Base-by-base conservation (phyloP, 495 filamentous ascomycete genomes). In the Hypoxylon rickii region DNA sequence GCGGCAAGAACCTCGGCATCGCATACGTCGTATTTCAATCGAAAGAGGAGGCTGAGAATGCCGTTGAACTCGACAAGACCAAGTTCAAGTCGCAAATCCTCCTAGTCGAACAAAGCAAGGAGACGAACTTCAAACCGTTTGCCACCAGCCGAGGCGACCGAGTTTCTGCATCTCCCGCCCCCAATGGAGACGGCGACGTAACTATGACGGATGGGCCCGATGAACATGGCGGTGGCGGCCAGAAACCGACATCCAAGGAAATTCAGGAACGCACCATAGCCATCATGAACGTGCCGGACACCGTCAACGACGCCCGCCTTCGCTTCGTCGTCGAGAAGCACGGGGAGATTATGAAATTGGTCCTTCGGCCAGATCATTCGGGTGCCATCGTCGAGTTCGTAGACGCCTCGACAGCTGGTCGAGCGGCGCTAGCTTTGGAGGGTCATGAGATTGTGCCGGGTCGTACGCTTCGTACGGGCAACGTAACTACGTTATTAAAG, bases 301-400 rank as follows among this genome's bases (percentile, higher is more conserved):
- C 86, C 10, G 77, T 89, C 59, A 90, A 88, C 63, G 85, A 88
- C 49, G 76, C 79, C 12, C 87, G 88, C 62, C 78, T 90, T 20
- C 78, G 80, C n/a, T 79, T 83, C 33, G 64, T 79, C 11, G 81
- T 86, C 7, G 86, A 89, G 51, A 79, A 81, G 8, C 81, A 87
- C 29, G 86, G 86, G 26, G 53, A 78, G 1, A 78, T 81, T 1
- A 81, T 86, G 64, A 92, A 91, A 57, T 66, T 82, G 3, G 75
- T 82, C 3, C 77, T 92, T 2, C 84, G 87, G 32, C 90, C 90
- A 1, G 82, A 89, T 43, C 88, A 94, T 51, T 82, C 86, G 58
- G 93, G 94, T n/a, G 94, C 92, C 7, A 86, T 92, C 43, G 78
- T 96, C 36, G 94, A 97, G 65, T 96, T 86, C 64, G 75, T 73